Evolutionary conservation across 371 early-diverging fungal genomes (phyloP).

Genomic region (Mortierella sp.): DNA sequence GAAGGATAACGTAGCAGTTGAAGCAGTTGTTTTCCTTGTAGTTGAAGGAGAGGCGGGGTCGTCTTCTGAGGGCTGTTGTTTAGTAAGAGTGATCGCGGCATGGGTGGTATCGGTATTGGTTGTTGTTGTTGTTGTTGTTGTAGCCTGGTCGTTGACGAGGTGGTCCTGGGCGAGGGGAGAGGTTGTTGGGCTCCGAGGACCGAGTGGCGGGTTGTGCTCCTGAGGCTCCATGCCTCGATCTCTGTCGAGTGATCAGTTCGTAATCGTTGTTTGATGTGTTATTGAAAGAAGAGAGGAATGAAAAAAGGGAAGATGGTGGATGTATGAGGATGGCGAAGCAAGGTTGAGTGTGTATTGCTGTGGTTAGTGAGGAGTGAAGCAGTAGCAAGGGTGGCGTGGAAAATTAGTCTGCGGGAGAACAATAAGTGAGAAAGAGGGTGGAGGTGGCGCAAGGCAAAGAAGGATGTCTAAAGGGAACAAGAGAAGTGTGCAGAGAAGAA

Average conservation of each 20-base stretch:
- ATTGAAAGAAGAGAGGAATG: neutral
- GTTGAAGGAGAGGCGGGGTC: neutral
- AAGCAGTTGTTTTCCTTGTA: neutral
- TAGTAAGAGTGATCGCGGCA: neutral
- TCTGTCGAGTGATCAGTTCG: slow-evolving; percentile 27
- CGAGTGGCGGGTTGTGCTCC: slow-evolving; percentile 24
- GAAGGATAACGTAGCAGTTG: neutral
- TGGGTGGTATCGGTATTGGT: neutral
- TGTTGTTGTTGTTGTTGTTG: slow-evolving; percentile 6
- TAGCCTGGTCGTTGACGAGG: slow-evolving; percentile 5
- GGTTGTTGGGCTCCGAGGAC: slow-evolving; percentile 6
- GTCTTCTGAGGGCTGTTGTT: neutral
- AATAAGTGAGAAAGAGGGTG: neutral
- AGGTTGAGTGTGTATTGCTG: neutral
- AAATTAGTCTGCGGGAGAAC: too few relatives aligned
- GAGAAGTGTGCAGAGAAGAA: neutral
- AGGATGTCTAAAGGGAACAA: neutral
- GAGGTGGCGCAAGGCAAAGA: too few relatives aligned
- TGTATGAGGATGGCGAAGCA: slow-evolving; percentile 1
- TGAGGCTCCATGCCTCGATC: slow-evolving; percentile 59
- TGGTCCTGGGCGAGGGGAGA: slow-evolving; percentile 3
- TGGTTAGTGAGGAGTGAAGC: neutral
- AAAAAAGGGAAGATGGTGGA: neutral
- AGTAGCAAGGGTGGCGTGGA: neutral
- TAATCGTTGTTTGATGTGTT: neutral